Base-by-base conservation (phyloP, 139 green algal species). In the Volvox reticuliferus region DNA sequence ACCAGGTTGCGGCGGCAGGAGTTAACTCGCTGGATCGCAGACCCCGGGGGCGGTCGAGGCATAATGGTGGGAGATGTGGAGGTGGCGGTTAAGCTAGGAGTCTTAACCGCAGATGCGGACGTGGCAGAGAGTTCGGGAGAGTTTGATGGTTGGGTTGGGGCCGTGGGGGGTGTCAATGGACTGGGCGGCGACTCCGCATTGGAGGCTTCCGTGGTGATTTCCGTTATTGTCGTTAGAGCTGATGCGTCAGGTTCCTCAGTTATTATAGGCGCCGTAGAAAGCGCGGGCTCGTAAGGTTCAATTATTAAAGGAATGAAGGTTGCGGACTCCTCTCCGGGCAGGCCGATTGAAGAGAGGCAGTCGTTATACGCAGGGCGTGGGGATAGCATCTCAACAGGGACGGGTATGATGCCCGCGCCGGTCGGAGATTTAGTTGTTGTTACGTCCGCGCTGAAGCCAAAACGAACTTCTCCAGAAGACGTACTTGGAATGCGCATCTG, bases 321-420 rank as follows among this genome's bases (percentile, higher is more conserved):
- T 17, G 79, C 44, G 12, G 55, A n/a, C 21, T 86, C 79, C 50
- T 86, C 79, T 61, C 79, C 79, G 6, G 79, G 79, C 26, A 86
- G 44, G 1, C 79, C 79, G 5, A 86, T 44, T 1, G 28, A 44
- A 13, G 79, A 50, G 1, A 86, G 55, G 79, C 79, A 86, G 44
- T 84, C 78, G 75, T 1, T 24, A 35, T 35, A 79, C 26, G 26
- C 21, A 14, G 65, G 24, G 65, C 65, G 65, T 73, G 65, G 2
- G 24, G 24, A 30, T 73, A 28, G 21, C 24, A 28, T 5, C 65
- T 73, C 65, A 12, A 12, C 65, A 5, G 65, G 21, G 65, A 12
- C 44, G 44, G 44, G 44, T 9, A 55, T 30, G 2, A 73, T 73
- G 65, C 65, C 65, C 2, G 65, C 2, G 2, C 21, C 21, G 21